Percentiles rank a stretch among this genome's conserved stretches.
Evolutionary conservation across 2,329 filamentous ascomycete species (phyloP).

Genomic region (Fusarium liriodendri): DNA sequence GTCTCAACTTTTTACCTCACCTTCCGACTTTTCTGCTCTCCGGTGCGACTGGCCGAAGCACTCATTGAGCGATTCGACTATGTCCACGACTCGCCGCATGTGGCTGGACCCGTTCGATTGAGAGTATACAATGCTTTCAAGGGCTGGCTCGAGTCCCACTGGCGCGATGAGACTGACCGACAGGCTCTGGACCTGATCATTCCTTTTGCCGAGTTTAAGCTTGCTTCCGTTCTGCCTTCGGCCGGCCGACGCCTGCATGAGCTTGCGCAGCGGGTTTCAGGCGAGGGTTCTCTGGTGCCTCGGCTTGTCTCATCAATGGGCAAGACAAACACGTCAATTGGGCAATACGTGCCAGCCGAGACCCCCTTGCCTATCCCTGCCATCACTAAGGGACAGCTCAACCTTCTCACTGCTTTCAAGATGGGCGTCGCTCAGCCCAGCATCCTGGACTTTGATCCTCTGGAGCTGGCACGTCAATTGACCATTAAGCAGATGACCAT

Average conservation of each 20-base stretch:
- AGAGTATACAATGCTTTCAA: slow-evolving; percentile 98
- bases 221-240: slow-evolving; percentile 76
- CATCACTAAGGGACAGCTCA: slow-evolving; percentile 81
- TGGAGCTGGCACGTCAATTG: slow-evolving; percentile 91
- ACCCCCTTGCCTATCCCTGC: slow-evolving; percentile 76
- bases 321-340: slow-evolving; percentile 83
- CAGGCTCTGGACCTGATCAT: slow-evolving; percentile 81
- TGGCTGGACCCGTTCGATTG: slow-evolving; percentile 84
- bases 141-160: slow-evolving; percentile 96
- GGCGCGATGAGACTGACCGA: slow-evolving; percentile 84
- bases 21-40: slow-evolving; percentile 91
- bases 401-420: slow-evolving; percentile 79
- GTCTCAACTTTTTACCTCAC: slow-evolving; percentile 96
- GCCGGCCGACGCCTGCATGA: slow-evolving; percentile 86
- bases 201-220: slow-evolving; percentile 80
- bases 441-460: slow-evolving; percentile 89
- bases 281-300: slow-evolving; percentile 81
- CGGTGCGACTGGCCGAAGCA: slow-evolving; percentile 79
- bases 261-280: slow-evolving; percentile 80
- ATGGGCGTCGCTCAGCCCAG: slow-evolving; percentile 75
- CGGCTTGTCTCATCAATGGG: slow-evolving; percentile 87
- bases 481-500: slow-evolving; percentile 92
- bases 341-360: slow-evolving; percentile 77
- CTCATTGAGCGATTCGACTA: slow-evolving; percentile 96
- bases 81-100: slow-evolving; percentile 78